These are phyloP conservation scores for Ophiocytium majus DNA, from an alignment of 352 stramenopile species.

Conservation along the genomic window DNA sequence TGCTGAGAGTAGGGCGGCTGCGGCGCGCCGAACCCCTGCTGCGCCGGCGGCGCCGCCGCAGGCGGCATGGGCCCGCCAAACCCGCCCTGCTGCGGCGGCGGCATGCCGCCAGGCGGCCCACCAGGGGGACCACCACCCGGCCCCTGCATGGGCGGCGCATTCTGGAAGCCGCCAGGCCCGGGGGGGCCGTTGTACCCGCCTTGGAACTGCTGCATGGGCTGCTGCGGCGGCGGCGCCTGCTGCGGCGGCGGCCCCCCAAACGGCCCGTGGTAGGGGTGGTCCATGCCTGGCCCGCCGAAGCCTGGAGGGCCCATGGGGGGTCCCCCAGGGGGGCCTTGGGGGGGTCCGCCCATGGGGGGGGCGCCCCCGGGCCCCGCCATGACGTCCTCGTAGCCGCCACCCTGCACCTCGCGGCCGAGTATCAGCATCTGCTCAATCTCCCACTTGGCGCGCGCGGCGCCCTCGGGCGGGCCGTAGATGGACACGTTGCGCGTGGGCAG, in stretches of 20 bases:
- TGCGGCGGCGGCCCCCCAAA: neutral
- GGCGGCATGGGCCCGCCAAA: too few relatives aligned
- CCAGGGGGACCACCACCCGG: too few relatives aligned
- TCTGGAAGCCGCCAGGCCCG: too few relatives aligned
- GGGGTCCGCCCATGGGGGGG: too few relatives aligned
- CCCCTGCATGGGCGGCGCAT: neutral
- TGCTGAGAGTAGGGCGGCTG: constrained; percentile 59
- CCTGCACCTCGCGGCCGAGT: constrained; percentile 55
- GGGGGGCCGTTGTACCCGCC: too few relatives aligned
- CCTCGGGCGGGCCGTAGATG: constrained; percentile 62
- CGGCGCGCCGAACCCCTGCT: constrained; percentile 46
- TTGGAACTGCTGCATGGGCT: too few relatives aligned
- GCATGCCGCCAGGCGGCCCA: too few relatives aligned
- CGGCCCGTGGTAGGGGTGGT: neutral
- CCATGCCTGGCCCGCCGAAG: neutral
- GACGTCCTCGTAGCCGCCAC: constrained; percentile 12
- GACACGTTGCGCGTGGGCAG: constrained; percentile 62
- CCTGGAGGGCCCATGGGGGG: too few relatives aligned
- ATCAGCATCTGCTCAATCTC: constrained; percentile 72
- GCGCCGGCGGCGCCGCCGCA: constrained; percentile 59
- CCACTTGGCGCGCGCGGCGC: constrained; percentile 67
- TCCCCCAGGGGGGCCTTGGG: too few relatives aligned
- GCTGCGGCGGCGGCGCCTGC: constrained; percentile 38
- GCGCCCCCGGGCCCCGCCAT: constrained; percentile 26
- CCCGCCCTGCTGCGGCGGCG: neutral